Conservation (phyloP, 257 asterid species). For the Lavandula angustifolia region DNA sequence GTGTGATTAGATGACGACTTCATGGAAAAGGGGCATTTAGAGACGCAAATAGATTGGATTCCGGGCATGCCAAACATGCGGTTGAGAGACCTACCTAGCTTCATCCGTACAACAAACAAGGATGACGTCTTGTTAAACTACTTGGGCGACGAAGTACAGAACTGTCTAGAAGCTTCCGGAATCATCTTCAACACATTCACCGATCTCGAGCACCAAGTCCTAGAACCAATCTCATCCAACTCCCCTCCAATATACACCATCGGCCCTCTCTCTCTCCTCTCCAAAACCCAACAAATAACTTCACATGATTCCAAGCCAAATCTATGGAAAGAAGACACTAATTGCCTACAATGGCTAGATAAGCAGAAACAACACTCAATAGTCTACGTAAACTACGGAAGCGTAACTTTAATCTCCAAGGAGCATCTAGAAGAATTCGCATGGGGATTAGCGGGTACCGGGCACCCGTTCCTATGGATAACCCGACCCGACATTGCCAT, state of each 20-base stretch:
- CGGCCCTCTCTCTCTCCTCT: conserved; percentile 34
- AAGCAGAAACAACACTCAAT: conserved; percentile 33
- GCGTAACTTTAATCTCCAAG: conserved; percentile 37
- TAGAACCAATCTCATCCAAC: conserved; percentile 12
- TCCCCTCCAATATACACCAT: conserved; percentile 29
- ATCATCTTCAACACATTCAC: conserved; percentile 37
- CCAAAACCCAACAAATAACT: conserved; percentile 6
- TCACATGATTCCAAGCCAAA: conserved; percentile 31
- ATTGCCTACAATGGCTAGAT: conserved; percentile 46
- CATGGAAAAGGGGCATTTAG: conserved; percentile 23
- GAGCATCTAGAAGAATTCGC: conserved; percentile 47
- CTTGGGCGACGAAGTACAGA: conserved; percentile 6
- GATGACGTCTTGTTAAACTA: conserved; percentile 29
- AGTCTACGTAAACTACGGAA: conserved; percentile 41
- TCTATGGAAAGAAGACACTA: conserved; percentile 39
- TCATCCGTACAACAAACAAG: conserved; percentile 26
- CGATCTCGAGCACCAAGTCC: conserved; percentile 32
- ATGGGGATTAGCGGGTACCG: conserved; percentile 52
- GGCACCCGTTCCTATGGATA: conserved; percentile 47
- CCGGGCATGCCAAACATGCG: conserved; percentile 32
- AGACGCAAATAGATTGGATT: conserved; percentile 27
- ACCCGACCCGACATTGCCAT: conserved; percentile 41
- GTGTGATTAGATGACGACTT: conserved; percentile 24
- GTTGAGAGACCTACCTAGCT: conserved; percentile 36
- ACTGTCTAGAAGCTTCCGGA: conserved; percentile 28